These are phyloP conservation scores for Microdochium nivale DNA, from an alignment of 2,329 filamentous ascomycete genomes.

Conservation along the genomic window DNA sequence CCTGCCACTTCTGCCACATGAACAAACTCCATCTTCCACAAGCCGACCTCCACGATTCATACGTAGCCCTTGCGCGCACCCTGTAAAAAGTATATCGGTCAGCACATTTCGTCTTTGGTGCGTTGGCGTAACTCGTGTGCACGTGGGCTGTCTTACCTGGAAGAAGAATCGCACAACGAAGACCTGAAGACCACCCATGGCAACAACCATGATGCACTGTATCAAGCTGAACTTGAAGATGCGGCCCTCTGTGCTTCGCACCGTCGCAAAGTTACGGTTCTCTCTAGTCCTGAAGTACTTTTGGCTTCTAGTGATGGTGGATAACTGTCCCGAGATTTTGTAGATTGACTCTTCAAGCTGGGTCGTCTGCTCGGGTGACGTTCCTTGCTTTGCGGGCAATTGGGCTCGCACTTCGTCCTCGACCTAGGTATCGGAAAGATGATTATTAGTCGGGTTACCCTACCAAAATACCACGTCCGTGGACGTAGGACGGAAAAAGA, in stretches of 20 bases:
- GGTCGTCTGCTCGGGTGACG: conserved; percentile 79
- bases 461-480: conserved; percentile 6
- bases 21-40: conserved; percentile 7
- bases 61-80: conserved; percentile 63
- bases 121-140: background rate
- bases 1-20: conserved; percentile 14
- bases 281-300: conserved; percentile 99
- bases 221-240: conserved; percentile 98
- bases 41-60: conserved; percentile 27
- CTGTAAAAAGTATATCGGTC: conserved; percentile 21
- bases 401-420: conserved; percentile 80
- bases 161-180: conserved; percentile 99
- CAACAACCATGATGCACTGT: conserved; percentile 83
- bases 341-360: conserved; percentile 88
- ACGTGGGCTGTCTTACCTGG: conserved; percentile 48
- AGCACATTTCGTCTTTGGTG: conserved; percentile 8
- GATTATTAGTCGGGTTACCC: conserved; percentile 13
- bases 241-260: conserved; percentile 86
- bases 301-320: conserved; percentile 91
- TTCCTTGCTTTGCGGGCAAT: conserved; percentile 82
- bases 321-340: conserved; percentile 87
- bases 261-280: conserved; percentile 98
- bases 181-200: conserved; percentile 93
- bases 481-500: background rate
- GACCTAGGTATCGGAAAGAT: conserved; percentile 46